Conservation (phyloP, 108 stramenopile species). For the Cyclotella baltica region DNA sequence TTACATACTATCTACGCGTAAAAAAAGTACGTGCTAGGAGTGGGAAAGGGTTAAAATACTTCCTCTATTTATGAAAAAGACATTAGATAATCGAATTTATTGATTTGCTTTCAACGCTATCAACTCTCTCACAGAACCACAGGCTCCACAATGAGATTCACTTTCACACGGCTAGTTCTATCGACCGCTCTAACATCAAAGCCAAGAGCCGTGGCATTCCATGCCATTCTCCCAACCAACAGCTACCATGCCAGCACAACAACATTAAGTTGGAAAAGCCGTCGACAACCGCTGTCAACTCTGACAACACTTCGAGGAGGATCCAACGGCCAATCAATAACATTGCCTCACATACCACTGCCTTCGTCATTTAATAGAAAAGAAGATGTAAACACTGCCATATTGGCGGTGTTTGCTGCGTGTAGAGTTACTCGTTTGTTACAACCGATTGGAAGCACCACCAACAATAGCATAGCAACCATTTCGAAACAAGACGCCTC, state of each 20-base stretch:
- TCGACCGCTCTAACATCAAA: neutral
- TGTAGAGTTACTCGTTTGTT: constrained; percentile 44
- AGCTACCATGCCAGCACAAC: neutral
- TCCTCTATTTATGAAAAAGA: too few relatives aligned
- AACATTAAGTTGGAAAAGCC: neutral
- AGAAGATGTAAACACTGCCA: constrained; percentile 45
- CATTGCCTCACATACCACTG: constrained; percentile 4
- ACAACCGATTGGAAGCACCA: constrained; percentile 35
- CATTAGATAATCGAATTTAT: too few relatives aligned
- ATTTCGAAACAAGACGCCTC: constrained; percentile 59
- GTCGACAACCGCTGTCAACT: neutral
- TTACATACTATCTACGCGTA: too few relatives aligned
- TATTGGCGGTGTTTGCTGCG: constrained; percentile 51
- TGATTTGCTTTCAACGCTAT: too few relatives aligned
- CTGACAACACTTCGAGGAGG: neutral
- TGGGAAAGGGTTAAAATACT: too few relatives aligned
- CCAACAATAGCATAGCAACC: neutral
- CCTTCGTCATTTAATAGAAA: constrained; percentile 9
- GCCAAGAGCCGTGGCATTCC: neutral
- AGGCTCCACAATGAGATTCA: too few relatives aligned
- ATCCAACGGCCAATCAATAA: neutral
- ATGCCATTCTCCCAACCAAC: neutral
- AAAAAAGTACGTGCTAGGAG: too few relatives aligned
- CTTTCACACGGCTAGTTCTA: neutral
- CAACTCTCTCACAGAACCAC: too few relatives aligned